These are phyloP conservation scores for Botryotinia narcissicola DNA, from an alignment of 2,329 filamentous ascomycete genomes.

Conservation along the genomic window DNA sequence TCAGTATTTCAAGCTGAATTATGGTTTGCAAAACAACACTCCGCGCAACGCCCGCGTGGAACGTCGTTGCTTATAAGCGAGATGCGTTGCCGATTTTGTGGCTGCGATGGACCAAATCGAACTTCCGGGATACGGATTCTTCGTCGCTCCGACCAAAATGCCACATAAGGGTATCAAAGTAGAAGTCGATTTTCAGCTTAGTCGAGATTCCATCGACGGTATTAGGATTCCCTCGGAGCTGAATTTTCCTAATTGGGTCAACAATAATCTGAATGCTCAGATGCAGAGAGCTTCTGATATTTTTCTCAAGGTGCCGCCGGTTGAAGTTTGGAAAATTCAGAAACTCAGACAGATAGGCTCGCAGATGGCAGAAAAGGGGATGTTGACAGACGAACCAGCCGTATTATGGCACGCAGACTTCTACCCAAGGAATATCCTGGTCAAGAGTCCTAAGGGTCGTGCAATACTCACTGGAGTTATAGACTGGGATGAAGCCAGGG, in stretches of 20 bases:
- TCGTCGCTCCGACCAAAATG: background rate
- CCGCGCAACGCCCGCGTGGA: background rate
- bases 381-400: background rate
- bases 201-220: background rate
- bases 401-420: conserved; percentile 4
- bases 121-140: background rate
- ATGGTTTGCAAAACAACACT: background rate
- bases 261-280: background rate
- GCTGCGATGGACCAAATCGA: background rate
- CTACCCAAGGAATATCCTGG: background rate
- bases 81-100: background rate
- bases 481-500: background rate
- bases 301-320: background rate
- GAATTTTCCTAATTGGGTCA: background rate
- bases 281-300: background rate
- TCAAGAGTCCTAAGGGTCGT: background rate
- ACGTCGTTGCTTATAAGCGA: background rate
- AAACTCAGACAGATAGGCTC: background rate
- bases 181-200: background rate
- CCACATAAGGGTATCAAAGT: background rate
- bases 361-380: background rate
- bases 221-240: background rate
- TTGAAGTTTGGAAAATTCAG: background rate
- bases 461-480: background rate
- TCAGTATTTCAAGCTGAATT: background rate